A percentile compares a stretch with the other conserved stretches of the same genome.
Conservation (phyloP, 306 rosid species). For the Canavalia ensiformis region DNA sequence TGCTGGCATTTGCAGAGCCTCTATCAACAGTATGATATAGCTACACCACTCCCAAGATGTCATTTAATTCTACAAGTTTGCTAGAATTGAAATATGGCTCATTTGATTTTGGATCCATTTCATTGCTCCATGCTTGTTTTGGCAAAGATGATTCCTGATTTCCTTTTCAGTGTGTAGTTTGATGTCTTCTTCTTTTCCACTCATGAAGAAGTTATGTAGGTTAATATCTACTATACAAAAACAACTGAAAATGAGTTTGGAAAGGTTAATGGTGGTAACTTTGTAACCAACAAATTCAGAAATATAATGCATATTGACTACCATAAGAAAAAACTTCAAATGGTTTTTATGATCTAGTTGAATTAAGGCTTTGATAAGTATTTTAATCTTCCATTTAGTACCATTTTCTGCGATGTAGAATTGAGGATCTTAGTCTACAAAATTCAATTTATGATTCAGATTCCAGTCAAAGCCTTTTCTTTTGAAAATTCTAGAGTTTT, state of each 20-base stretch:
- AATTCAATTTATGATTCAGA: conserved; percentile 58
- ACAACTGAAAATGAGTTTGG: conserved; percentile 35
- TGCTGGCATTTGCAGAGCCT: conserved; percentile 93
- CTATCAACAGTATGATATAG: conserved; percentile 69
- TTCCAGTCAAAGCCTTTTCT: conserved; percentile 78
- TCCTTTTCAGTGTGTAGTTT: conserved; percentile 5
- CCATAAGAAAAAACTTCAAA: conserved; percentile 14
- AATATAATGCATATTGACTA: background rate
- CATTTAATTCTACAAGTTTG: conserved; percentile 32
- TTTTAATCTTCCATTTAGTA: background rate
- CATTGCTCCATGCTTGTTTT: conserved; percentile 43
- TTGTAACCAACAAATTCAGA: background rate
- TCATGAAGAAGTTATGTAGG: background rate
- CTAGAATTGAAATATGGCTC: conserved; percentile 24
- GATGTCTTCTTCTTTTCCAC: background rate
- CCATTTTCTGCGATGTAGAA: conserved; percentile 28
- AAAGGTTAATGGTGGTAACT: background rate
- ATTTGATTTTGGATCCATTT: conserved; percentile 35
- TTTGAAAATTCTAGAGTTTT: conserved; percentile 70
- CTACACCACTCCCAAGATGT: conserved; percentile 37
- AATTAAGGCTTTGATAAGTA: conserved; percentile 26
- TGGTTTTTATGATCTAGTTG: conserved; percentile 22
- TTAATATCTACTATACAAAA: conserved; percentile 1
- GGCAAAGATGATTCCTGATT: conserved; percentile 8
- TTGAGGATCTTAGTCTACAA: conserved; percentile 42